Percentiles rank a stretch among this genome's conserved stretches.
phyloP scores from a whole-genome alignment of 2,329 filamentous ascomycete species.

The Penicillium glabrum region DNA sequence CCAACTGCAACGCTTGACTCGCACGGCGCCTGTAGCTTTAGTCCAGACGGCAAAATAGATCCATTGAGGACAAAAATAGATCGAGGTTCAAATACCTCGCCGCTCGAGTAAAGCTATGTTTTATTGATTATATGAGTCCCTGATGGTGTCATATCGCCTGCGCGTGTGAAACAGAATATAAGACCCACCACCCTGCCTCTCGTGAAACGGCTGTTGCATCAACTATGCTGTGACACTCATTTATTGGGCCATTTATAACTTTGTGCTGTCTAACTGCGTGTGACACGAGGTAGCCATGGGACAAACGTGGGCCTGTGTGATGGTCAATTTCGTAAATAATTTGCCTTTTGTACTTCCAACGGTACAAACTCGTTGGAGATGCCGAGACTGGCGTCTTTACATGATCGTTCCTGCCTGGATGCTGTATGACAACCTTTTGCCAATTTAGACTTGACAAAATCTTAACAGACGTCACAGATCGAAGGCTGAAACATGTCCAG shows the following conservation, averaged over 20 bases:
- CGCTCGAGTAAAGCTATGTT: not conserved
- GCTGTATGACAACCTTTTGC: not conserved
- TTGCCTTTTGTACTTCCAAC: not conserved
- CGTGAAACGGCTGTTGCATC: not conserved
- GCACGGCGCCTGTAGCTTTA: conserved; percentile 4
- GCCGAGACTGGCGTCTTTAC: not conserved
- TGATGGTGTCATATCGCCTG: not conserved
- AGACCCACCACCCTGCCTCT: not conserved
- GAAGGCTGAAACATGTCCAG: not conserved
- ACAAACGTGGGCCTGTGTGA: conserved; percentile 1
- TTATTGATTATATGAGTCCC: not conserved
- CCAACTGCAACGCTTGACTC: not conserved
- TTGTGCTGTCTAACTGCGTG: not conserved
- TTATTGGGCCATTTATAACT: not conserved
- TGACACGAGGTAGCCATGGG: not conserved
- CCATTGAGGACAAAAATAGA: not conserved
- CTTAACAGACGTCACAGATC: not conserved
- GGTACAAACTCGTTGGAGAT: not conserved
- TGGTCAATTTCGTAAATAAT: not conserved
- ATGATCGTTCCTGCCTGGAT: not conserved
- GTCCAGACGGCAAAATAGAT: not conserved
- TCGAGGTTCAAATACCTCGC: not conserved
- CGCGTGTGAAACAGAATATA: not conserved
- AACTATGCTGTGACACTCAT: not conserved
- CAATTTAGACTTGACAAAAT: not conserved